Evolutionary conservation across 2,329 filamentous ascomycete species (phyloP).

Genomic region (Daldinia sp.): DNA sequence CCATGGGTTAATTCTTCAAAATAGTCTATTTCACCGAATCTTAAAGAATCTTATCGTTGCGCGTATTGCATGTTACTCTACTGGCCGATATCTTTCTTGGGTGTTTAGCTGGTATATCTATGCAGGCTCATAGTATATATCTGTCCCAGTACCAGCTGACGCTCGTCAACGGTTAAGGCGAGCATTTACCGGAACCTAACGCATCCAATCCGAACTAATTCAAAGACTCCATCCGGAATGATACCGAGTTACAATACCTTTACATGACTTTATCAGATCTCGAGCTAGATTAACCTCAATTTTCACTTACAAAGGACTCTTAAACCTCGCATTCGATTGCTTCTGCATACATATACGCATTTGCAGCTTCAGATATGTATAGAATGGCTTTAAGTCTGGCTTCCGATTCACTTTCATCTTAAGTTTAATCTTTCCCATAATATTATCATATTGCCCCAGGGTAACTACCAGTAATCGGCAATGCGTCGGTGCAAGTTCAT

Average conservation of each 20-base stretch:
- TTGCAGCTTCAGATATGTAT: neutral
- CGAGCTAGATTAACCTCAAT: neutral
- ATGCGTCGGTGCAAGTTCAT: neutral
- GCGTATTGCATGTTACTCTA: neutral
- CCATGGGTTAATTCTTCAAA: too few species aligned
- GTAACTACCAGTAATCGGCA: neutral
- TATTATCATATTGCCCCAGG: neutral
- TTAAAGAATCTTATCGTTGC: neutral
- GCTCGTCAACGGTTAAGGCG: neutral
- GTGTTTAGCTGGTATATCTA: neutral
- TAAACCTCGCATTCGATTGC: too few species aligned
- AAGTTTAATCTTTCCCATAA: neutral
- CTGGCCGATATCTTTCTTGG: too few species aligned
- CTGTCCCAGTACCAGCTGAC: neutral
- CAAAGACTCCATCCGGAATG: slow-evolving; percentile 1
- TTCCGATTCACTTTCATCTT: neutral
- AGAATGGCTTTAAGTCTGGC: neutral
- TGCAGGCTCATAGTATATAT: neutral
- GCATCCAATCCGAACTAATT: neutral
- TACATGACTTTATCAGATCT: neutral
- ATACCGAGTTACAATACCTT: neutral
- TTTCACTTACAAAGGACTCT: neutral
- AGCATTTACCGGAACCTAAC: neutral
- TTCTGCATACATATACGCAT: neutral
- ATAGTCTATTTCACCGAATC: too few species aligned